phyloP scores from a whole-genome alignment of 1,284 basidiomycete genomes.

The Ustanciosporium gigantosporum region DNA sequence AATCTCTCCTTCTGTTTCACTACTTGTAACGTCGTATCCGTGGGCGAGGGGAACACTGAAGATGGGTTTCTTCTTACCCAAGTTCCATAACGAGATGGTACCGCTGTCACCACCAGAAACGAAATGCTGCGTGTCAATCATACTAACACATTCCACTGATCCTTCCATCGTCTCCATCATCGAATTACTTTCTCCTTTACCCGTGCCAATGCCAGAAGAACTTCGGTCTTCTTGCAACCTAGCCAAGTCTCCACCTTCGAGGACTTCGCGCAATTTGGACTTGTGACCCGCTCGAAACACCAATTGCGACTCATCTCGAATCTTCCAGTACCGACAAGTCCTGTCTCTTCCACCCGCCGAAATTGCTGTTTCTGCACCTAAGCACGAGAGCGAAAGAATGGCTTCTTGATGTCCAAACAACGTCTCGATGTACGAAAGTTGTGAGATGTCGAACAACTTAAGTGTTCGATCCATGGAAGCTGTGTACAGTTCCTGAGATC shows the following conservation, averaged over 20 bases:
- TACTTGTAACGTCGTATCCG: slow-evolving; percentile 71
- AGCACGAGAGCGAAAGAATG: slow-evolving; percentile 75
- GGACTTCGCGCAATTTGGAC: slow-evolving; percentile 69
- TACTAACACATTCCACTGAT: slow-evolving; percentile 85
- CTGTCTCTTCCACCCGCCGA: slow-evolving; percentile 88
- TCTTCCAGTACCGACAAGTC: slow-evolving; percentile 93
- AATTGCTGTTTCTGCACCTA: slow-evolving; percentile 81
- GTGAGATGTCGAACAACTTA: slow-evolving; percentile 83
- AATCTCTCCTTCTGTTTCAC: slow-evolving; percentile 74
- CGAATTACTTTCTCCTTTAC: neutral
- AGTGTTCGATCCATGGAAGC: slow-evolving; percentile 88
- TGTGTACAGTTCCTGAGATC: slow-evolving; percentile 73
- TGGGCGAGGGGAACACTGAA: slow-evolving; percentile 84
- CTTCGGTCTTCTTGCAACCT: slow-evolving; percentile 62
- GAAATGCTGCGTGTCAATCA: slow-evolving; percentile 92
- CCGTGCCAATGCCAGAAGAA: neutral
- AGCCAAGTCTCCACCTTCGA: slow-evolving; percentile 76
- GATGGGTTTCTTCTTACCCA: slow-evolving; percentile 93
- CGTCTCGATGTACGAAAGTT: slow-evolving; percentile 91
- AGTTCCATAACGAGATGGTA: slow-evolving; percentile 81
- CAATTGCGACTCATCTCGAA: slow-evolving; percentile 91
- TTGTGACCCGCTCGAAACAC: slow-evolving; percentile 90
- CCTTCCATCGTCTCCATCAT: slow-evolving; percentile 70
- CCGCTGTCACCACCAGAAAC: slow-evolving; percentile 93
- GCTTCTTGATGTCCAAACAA: slow-evolving; percentile 96